These are phyloP conservation scores for Plantago coronopus DNA, from an alignment of 305 asterid species.

Conservation along the genomic window DNA sequence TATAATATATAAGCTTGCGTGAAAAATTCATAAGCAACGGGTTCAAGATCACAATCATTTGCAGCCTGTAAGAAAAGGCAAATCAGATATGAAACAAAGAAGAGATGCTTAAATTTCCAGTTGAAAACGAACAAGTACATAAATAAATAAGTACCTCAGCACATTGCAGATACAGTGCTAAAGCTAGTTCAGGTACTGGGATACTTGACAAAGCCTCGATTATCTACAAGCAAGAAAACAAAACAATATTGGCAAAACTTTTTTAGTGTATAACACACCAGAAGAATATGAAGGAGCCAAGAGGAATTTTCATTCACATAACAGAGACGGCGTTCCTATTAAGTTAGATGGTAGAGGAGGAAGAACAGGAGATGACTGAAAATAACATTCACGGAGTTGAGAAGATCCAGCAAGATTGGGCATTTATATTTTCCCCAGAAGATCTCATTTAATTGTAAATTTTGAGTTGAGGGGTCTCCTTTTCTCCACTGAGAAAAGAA, in stretches of 20 bases:
- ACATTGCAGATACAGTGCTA: conserved; percentile 82
- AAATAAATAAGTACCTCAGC: conserved; percentile 79
- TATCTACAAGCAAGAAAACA: conserved; percentile 49
- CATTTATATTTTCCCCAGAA: background rate
- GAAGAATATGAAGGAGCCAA: conserved; percentile 11
- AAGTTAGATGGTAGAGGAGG: too few species aligned
- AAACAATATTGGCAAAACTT: conserved; percentile 15
- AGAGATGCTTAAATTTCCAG: conserved; percentile 11
- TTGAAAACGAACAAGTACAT: too few species aligned
- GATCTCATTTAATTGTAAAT: background rate
- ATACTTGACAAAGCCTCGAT: conserved; percentile 74
- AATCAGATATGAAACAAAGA: conserved; percentile 22
- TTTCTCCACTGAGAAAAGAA: background rate
- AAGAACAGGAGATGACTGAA: background rate
- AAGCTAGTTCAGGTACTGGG: conserved; percentile 88
- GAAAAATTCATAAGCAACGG: conserved; percentile 96
- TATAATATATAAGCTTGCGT: conserved; percentile 95
- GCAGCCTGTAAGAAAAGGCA: conserved; percentile 71
- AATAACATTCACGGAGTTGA: background rate
- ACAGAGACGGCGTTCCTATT: too few species aligned
- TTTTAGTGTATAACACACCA: conserved; percentile 9
- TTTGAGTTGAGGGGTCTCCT: conserved; percentile 6
- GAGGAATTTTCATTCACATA: conserved; percentile 10
- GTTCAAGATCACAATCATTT: conserved; percentile 91
- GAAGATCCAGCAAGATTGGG: conserved; percentile 9